Evolutionary conservation across 2,329 filamentous ascomycete species (phyloP), one percentile per base, ranked within the genome.

Genomic region (Penicillium hordei): DNA sequence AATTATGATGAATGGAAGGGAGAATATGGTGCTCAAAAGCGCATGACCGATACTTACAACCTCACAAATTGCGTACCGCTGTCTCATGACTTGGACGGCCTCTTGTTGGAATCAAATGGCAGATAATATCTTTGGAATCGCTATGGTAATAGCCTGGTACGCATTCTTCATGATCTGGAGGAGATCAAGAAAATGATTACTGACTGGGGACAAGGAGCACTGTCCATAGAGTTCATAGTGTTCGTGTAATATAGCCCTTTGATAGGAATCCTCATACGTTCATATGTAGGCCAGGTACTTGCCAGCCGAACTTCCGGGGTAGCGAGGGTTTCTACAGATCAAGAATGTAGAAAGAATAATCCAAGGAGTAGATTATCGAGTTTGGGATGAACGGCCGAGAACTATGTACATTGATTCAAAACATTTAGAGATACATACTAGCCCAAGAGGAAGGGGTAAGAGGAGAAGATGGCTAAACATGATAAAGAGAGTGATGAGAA

Each of bases 321-420:
- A 48, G n/a, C 13, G 7, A n/a, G 21, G 31, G 5, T 36, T 48
- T 34, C 15, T 36, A 48, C 9, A 36, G 21, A 34, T 13, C 21
- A 36, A 34, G 29, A 34, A 48, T n/a, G 19, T 8, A 48, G 29
- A 23, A 46, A 15, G 27, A 25, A 45, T 13, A 46, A 31, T 33
- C 21, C 7, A 33, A 21, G 29, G 19, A 34, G 34, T n/a, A n/a
- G 5, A 34, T n/a, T 48, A 48, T n/a, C 31, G 9, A 36, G 23
- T 34, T 23, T 36, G 21, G n/a, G 21, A 33, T 38, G 49, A 36
- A 46, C 8, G 21, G 12, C 13, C 19, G 34, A 51, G 46, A 36
- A 43, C 21, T 64, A 62, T 64, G 55, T 65, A 65, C 63, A 65
- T 58, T 29, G 34, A 39, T 43, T 42, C 34, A 15, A 48, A 33